Evolutionary conservation across 345 rosid genomes (phyloP).

Genomic region (Salix dunnii): DNA sequence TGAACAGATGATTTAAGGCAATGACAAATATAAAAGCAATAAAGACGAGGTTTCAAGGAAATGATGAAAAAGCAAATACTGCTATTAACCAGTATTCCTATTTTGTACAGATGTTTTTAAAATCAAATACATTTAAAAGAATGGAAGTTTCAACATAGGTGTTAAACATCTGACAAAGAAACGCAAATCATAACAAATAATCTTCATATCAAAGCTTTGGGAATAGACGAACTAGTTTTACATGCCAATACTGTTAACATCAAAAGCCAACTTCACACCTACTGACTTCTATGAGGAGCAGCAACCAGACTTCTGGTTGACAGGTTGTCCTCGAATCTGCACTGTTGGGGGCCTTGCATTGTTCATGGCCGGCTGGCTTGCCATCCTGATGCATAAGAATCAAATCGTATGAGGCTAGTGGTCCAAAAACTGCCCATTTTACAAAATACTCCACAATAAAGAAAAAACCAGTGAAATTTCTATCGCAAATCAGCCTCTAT

Average conservation of each 20-base stretch:
- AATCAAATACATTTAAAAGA: slow-evolving; percentile 55
- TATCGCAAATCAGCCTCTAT: background rate
- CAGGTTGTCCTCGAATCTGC: slow-evolving; percentile 70
- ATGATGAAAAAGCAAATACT: slow-evolving; percentile 19
- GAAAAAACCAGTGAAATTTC: background rate
- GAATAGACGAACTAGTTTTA: slow-evolving; percentile 37
- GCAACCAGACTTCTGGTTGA: slow-evolving; percentile 63
- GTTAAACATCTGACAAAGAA: slow-evolving; percentile 20
- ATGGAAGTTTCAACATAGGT: slow-evolving; percentile 28
- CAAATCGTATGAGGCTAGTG: background rate
- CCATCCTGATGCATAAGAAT: slow-evolving; percentile 45
- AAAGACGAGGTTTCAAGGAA: background rate
- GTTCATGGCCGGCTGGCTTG: slow-evolving; percentile 69
- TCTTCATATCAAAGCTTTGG: slow-evolving; percentile 27
- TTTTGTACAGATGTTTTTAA: slow-evolving; percentile 47
- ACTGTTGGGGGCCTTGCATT: slow-evolving; percentile 64
- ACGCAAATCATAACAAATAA: slow-evolving; percentile 28
- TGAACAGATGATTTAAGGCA: no score
- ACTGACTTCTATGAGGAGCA: slow-evolving; percentile 47
- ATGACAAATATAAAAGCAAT: no score
- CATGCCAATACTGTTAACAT: slow-evolving; percentile 36
- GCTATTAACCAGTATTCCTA: slow-evolving; percentile 37
- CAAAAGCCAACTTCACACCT: slow-evolving; percentile 6
- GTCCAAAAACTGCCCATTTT: background rate
- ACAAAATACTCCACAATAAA: background rate